Conservation (phyloP, 768 basidiomycete genomes). For the Leucosporidium creatinivorum region DNA sequence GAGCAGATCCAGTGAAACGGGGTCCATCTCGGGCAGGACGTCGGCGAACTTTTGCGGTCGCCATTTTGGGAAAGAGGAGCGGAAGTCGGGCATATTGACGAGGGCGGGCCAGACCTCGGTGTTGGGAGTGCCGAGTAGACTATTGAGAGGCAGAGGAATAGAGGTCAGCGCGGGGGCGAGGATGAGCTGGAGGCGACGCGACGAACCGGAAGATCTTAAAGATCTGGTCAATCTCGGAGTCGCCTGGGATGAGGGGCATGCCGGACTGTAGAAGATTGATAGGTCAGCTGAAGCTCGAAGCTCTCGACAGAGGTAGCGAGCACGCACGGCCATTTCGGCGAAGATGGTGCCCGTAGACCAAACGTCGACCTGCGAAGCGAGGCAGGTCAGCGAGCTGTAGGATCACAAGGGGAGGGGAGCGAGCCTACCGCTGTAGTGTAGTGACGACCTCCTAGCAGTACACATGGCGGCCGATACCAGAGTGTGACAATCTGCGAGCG, state of each 20-base stretch:
- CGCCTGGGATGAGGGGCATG: slow-evolving; percentile 67
- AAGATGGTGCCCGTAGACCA: slow-evolving; percentile 98
- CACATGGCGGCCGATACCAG: slow-evolving; percentile 98
- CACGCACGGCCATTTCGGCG: slow-evolving; percentile 74
- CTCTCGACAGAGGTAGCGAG: not conserved
- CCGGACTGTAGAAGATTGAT: not conserved
- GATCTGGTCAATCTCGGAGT: slow-evolving; percentile 99
- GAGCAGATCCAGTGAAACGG: slow-evolving; percentile 23
- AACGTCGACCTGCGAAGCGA: slow-evolving; percentile 82
- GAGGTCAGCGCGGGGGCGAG: not conserved
- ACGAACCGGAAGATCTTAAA: slow-evolving; percentile 95
- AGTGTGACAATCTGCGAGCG: slow-evolving; percentile 80
- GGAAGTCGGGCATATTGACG: slow-evolving; percentile 80
- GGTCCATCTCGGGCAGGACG: slow-evolving; percentile 32
- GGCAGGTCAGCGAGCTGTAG: not conserved
- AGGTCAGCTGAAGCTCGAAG: not conserved
- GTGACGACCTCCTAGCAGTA: slow-evolving; percentile 87
- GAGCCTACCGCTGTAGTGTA: slow-evolving; percentile 47
- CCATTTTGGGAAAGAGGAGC: slow-evolving; percentile 95
- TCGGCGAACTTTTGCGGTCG: slow-evolving; percentile 56
- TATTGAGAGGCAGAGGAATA: slow-evolving; percentile 39
- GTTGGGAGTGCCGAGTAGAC: slow-evolving; percentile 87
- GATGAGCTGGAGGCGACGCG: too few species aligned
- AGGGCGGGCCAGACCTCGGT: slow-evolving; percentile 88
- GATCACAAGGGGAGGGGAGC: not conserved